A percentile compares a stretch with the other conserved stretches of the same genome.
phyloP scores from a whole-genome alignment of 2,329 filamentous ascomycete species.

The Neonectria faginata region DNA sequence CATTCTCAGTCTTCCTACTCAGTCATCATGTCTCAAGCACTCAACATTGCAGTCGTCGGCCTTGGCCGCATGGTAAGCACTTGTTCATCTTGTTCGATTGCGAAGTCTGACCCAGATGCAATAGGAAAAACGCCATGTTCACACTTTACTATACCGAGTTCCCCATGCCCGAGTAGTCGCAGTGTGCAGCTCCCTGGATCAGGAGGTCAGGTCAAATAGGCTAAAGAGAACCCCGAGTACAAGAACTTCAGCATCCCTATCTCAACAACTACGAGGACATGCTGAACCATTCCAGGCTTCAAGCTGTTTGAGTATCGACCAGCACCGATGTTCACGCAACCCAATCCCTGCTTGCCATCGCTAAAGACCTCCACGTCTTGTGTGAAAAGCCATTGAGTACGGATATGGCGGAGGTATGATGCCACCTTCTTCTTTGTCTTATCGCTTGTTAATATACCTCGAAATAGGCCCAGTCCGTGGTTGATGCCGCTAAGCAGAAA shows the following conservation, averaged over 20 bases:
- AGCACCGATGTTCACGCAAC: conserved; percentile 34
- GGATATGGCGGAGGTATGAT: conserved; percentile 62
- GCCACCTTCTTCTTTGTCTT: rapidly evolving
- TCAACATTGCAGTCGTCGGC: conserved; percentile 36
- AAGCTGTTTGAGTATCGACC: conserved; percentile 37
- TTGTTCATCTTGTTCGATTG: rapidly evolving
- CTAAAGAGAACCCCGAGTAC: conserved; percentile 27
- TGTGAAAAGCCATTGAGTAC: conserved; percentile 41
- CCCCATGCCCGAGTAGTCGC: conserved; percentile 33
- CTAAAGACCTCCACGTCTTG: conserved; percentile 31
- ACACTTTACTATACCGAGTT: conserved; percentile 31
- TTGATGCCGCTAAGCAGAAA: conserved; percentile 64
- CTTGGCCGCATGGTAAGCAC: conserved; percentile 35
- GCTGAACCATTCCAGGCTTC: conserved; percentile 30
- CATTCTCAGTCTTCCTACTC: background rate
- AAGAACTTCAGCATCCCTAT: conserved; percentile 27
- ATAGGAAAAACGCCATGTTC: conserved; percentile 35
- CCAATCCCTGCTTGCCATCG: conserved; percentile 29
- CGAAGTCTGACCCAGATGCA: background rate
- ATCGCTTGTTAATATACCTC: background rate
- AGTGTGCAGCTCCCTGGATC: conserved; percentile 25
- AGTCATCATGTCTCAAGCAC: conserved; percentile 15
- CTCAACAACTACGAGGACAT: conserved; percentile 33
- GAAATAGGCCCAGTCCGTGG: conserved; percentile 66
- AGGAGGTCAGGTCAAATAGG: conserved; percentile 34